Base-by-base conservation (phyloP, 306 rosid species). In the Quercus aquifolioides region DNA sequence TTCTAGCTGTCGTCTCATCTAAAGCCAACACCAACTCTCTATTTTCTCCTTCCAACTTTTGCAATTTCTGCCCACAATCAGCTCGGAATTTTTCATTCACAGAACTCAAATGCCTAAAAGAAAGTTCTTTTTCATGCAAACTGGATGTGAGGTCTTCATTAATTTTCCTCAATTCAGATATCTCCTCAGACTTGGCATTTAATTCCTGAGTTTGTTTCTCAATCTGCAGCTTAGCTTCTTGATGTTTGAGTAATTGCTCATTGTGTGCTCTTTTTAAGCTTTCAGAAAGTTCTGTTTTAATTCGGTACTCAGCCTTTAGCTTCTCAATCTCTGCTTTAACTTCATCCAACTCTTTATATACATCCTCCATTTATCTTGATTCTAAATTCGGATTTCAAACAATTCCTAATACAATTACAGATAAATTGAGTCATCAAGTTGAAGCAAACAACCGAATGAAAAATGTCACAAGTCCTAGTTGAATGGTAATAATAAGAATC, bases 251-350 rank as follows among this genome's bases (percentile, higher is more conserved):
- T 52, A 31, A 62, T 26, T 76, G 86, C 60, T 86, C 87, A 3
- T 9, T 28, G 62, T 74, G 70, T 56, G 88, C 88, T 54, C 62
- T 83, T 87, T 84, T 89, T 86, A 87, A 74, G 70, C 77, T 75
- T 46, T 83, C 86, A 17, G 75, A 56, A 31, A 81, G 78, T 69
- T 83, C 83, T 4, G 83, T 78, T 79, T 87, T 84, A 55, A 55
- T 68, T 79, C 25, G 76, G 55, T 78, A 78, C 78, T 92, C 94
- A 21, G 26, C 81, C 87, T 81, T 81, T 9, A 84, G 85, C 81
- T 85, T 87, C 79, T 83, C 87, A 14, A 88, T 23, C 82, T 92
- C 92, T 71, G 67, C 70, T 85, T 85, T 90, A 52, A 74, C 87
- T 51, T 85, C 84, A 19, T 82, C 88, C 30, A 90, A 76, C 73